Base-by-base conservation (phyloP, 176 grass and related monocot genomes). In the Ensete glaucum region DNA sequence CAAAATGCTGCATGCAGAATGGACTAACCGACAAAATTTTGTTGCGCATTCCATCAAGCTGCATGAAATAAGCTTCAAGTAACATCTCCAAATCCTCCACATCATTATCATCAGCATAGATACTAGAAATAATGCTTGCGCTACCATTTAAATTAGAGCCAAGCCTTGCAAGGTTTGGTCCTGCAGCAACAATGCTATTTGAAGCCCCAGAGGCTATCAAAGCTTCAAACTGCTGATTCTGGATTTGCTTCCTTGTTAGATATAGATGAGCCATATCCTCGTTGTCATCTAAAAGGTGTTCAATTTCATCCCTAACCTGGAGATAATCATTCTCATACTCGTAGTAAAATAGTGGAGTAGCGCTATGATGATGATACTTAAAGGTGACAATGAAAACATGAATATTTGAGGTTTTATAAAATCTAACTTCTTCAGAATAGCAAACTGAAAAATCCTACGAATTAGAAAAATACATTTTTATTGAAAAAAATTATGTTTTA, bases 21-120 rank as follows among this genome's bases (percentile, higher is more conserved):
- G 59, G 34, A 91, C 90, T 89, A 79, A 95, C 96, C 86, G 91
- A 99, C 63, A 99, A 91, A 59, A 99, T 94, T 86, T 89, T 83
- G 87, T 99, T 99, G 34, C 91, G 96, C 66, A 87, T 99, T 48
- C 96, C 88, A 84, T 99, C 96, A 81, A 99, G 79, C 74, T 99
- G 95, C 91, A 99, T 99, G 88, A 99, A 99, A 63, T 99, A 99
- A 29, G 96, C 96, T 83, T 99, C 96, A 80, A 99, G 88, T 64
- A 99, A 83, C 96, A 99, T 99, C 73, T 99, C 96, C 62, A 95
- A 89, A 52, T 99, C 91, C 82, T 99, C 96, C 65, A 95, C 91
- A 62, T 99, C 90, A 77, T 93, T 98, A 78, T 95, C 75, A 77
- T 77, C 96, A 73, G 89, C 83, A 85, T 88, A 84, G 53, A 92